phyloP scores from a whole-genome alignment of 805 yeast species.

The Candida chauliodis region DNA sequence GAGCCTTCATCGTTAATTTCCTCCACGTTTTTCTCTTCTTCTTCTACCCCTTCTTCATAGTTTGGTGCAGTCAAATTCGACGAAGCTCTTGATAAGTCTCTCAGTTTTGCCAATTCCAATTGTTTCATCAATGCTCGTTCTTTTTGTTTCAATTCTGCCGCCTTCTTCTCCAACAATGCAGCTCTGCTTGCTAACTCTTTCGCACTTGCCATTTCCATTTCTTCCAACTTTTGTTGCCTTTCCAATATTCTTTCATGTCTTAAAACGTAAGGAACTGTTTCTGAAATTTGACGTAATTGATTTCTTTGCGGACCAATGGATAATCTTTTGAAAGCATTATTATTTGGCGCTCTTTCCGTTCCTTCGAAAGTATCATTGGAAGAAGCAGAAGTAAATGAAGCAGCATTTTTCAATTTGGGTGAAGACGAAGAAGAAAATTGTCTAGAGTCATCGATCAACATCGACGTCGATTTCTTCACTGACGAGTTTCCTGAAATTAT shows the following conservation, averaged over 20 bases:
- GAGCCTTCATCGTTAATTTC: constrained; percentile 3
- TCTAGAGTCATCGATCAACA: constrained; percentile 25
- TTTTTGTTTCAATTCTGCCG: constrained; percentile 65
- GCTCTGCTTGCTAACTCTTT: constrained; percentile 70
- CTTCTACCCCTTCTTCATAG: constrained; percentile 3
- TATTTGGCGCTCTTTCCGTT: constrained; percentile 12
- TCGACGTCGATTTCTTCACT: constrained; percentile 25
- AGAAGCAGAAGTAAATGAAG: constrained; percentile 27
- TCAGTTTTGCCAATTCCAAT: constrained; percentile 24
- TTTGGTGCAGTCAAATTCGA: constrained; percentile 1
- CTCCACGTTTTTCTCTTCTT: constrained; percentile 2
- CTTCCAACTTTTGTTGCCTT: constrained; percentile 75
- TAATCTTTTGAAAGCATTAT: constrained; percentile 37
- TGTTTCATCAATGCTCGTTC: constrained; percentile 52
- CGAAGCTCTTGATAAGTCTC: constrained; percentile 9
- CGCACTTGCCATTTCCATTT: constrained; percentile 74
- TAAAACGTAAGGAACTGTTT: constrained; percentile 79
- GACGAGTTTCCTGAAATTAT: constrained; percentile 20
- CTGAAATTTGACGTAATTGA: constrained; percentile 73
- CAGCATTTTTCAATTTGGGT: constrained; percentile 24
- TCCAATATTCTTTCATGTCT: constrained; percentile 73
- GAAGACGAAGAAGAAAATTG: constrained; percentile 15
- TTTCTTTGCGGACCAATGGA: constrained; percentile 50
- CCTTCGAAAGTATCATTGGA: constrained; percentile 27
- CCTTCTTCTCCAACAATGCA: constrained; percentile 71